Base-by-base conservation (phyloP, 495 filamentous ascomycete species). In the Hypoxylon crocopeplum region DNA sequence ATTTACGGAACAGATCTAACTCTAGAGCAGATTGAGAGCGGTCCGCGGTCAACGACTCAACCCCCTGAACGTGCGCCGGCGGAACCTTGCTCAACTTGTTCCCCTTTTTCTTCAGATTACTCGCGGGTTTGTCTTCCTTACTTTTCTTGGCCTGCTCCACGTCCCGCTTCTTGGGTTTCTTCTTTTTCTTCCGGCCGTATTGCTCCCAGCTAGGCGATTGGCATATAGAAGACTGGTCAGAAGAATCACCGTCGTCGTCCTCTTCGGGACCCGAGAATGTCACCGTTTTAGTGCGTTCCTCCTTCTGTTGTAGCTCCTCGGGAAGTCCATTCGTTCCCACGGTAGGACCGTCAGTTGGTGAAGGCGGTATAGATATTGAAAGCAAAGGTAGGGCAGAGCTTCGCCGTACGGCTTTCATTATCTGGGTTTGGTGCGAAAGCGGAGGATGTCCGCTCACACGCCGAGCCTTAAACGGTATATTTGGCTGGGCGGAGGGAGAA, bases 131-230 rank as follows among this genome's bases (percentile, higher is more conserved):
- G 44, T 72, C 69, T 34, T 74, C 70, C 54, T 75, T 77, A 46
- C 76, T 70, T 47, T 73, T 79, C 56, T 71, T 72, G 37, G 63
- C 66, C 46, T 72, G 72, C 44, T 75, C 71, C n/a, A 64, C 68
- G 56, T 77, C 75, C 21, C 71, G 70, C 59, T 77, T 78, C 24
- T 76, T 67, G n/a, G 68, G 56, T 59, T 73, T 70, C 67, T 79
- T 80, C 32, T 81, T 79, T 54, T 79, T 79, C 64, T 76, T 78
- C 27, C 76, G 71, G 5, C 72, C 69, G 53, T 79, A 75, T 38
- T 76, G 73, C 42, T 81, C 81, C 81, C 81, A 82, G 42, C 78
- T 82, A 11, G 81, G 81, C 3, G 81, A 84, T 42, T 82, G 80
- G 48, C 81, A 84, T 38, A 84, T 82, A 2, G 80, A 82, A 12